These are phyloP conservation scores for Prunus armeniaca DNA, from an alignment of 306 rosid species.

Conservation along the genomic window DNA sequence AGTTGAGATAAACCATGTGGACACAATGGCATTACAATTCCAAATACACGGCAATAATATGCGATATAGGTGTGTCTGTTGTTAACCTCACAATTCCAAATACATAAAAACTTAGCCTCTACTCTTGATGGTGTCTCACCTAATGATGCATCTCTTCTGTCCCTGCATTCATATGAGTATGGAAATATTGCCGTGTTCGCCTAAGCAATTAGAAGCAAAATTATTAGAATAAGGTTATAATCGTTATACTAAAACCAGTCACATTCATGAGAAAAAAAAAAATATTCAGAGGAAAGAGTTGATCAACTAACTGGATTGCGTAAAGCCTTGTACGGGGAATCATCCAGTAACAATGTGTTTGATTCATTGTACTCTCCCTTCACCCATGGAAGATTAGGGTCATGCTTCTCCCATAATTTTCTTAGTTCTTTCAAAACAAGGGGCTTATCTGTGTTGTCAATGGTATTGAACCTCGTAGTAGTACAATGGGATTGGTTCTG, in stretches of 20 bases:
- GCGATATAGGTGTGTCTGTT: neutral
- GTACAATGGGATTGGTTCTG: slow-evolving; percentile 78
- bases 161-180: slow-evolving; percentile 38
- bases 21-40: neutral
- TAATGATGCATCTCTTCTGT: slow-evolving; percentile 51
- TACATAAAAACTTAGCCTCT: neutral
- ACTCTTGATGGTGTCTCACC: slow-evolving; percentile 51
- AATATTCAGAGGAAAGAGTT: neutral
- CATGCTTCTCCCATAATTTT: slow-evolving; percentile 70
- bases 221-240: slow-evolving; percentile 13
- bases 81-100: neutral
- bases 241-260: slow-evolving; percentile 11
- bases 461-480: slow-evolving; percentile 41
- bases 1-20: neutral
- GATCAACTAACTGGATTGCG: slow-evolving; percentile 71
- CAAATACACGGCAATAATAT: neutral
- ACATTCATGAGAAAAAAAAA: slow-evolving; percentile 8
- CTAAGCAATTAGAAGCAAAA: slow-evolving; percentile 45
- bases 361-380: slow-evolving; percentile 71
- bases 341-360: slow-evolving; percentile 85
- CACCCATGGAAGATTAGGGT: slow-evolving; percentile 66
- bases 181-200: slow-evolving; percentile 78
- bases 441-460: slow-evolving; percentile 59
- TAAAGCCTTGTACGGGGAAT: slow-evolving; percentile 85
- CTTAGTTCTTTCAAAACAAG: slow-evolving; percentile 75